A percentile compares a stretch with the other conserved stretches of the same genome.
phyloP scores from a whole-genome alignment of 768 basidiomycete species.

The Collybia mongolica region DNA sequence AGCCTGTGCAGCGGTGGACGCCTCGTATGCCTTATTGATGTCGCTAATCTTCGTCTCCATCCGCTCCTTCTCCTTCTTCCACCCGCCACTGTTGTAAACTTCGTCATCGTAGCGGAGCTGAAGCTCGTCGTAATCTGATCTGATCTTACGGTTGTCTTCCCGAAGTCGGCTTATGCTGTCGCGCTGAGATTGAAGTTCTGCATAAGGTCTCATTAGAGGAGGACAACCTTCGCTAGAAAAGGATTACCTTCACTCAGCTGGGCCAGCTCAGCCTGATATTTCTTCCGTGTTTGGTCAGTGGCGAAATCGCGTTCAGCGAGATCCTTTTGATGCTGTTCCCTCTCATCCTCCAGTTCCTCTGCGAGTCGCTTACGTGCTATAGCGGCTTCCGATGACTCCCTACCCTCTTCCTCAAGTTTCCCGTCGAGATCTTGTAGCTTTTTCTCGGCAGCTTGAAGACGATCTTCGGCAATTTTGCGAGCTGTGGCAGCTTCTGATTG shows the following conservation, averaged over 20 bases:
- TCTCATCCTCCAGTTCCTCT: conserved; percentile 76
- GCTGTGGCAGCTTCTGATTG: conserved; percentile 51
- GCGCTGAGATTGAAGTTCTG: conserved; percentile 77
- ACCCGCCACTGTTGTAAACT: conserved; percentile 71
- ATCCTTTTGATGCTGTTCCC: conserved; percentile 77
- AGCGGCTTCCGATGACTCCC: conserved; percentile 63
- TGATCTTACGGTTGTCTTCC: conserved; percentile 77
- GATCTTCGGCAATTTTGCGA: conserved; percentile 49
- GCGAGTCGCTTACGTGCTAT: conserved; percentile 65
- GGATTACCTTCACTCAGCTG: conserved; percentile 73
- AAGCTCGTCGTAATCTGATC: conserved; percentile 74
- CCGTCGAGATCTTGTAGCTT: conserved; percentile 58
- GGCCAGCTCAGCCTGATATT: conserved; percentile 85
- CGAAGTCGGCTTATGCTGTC: conserved; percentile 74
- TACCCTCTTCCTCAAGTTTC: conserved; percentile 66
- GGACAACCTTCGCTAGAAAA: not conserved
- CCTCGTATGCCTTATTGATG: conserved; percentile 72
- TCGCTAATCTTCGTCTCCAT: conserved; percentile 81
- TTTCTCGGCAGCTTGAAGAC: conserved; percentile 47
- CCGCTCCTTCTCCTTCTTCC: conserved; percentile 88
- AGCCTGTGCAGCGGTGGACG: conserved; percentile 65
- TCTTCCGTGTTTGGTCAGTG: conserved; percentile 79
- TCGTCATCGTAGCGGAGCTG: conserved; percentile 77
- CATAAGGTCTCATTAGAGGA: conserved; percentile 2
- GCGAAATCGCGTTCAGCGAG: conserved; percentile 78